Conservation (phyloP, 305 asterid species). For the Nicotiana rustica region DNA sequence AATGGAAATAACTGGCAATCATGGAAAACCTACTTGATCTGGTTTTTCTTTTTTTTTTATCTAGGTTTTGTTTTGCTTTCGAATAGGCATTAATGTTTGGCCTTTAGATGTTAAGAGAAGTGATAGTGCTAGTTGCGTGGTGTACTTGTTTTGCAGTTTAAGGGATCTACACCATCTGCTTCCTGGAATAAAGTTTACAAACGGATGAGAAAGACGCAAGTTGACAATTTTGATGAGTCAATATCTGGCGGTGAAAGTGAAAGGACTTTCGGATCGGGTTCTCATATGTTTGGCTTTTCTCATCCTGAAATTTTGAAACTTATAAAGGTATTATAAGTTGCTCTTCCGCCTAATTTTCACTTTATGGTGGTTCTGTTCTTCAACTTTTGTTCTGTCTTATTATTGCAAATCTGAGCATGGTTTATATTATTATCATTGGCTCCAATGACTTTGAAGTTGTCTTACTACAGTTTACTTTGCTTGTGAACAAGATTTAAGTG, state of each 20-base stretch:
- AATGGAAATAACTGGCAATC: not conserved
- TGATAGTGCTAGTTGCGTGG: constrained; percentile 24
- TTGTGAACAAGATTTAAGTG: not conserved
- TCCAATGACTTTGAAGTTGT: constrained; percentile 28
- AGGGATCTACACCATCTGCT: constrained; percentile 82
- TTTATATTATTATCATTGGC: not conserved
- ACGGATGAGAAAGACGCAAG: constrained; percentile 66
- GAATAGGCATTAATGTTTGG: constrained; percentile 1
- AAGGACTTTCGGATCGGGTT: constrained; percentile 71
- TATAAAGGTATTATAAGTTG: constrained; percentile 62
- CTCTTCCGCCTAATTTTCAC: constrained; percentile 32
- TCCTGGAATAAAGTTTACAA: constrained; percentile 90
- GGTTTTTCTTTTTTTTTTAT: not conserved
- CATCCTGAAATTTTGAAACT: constrained; percentile 78
- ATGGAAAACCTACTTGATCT: constrained; percentile 20
- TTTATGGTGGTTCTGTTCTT: constrained; percentile 28
- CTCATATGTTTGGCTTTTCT: constrained; percentile 86
- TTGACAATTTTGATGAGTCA: constrained; percentile 50
- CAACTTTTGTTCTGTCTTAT: not conserved
- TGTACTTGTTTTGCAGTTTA: constrained; percentile 62
- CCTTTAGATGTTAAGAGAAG: not conserved
- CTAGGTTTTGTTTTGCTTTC: not conserved
- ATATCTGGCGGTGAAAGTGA: constrained; percentile 52
- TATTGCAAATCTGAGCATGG: constrained; percentile 5
- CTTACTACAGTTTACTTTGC: not conserved